Evolutionary conservation across 1,139 yeast species (phyloP), one percentile per base, ranked within the genome.

Genomic region (Geotrichum candidum): DNA sequence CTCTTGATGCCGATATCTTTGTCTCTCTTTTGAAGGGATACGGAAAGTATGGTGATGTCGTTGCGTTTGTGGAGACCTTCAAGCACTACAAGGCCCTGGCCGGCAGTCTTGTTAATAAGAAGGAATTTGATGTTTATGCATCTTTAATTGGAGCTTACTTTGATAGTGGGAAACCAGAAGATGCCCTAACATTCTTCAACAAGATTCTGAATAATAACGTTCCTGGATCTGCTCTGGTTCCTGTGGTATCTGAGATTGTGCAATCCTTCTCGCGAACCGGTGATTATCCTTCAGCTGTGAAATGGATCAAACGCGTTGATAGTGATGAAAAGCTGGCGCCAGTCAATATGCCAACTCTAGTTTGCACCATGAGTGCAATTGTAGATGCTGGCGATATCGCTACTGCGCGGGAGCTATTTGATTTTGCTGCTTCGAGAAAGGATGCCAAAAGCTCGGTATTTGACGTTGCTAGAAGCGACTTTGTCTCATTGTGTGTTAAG

Each of bases 131-230:
- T 2, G 65, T 71, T n/a, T 70, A 72, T 57, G 62, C 69, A 10
- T 70, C 73, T n/a, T 65, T 76, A 60, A 63, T 74, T n/a, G 67
- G 67, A 18, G 73, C 76, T 4, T 73, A 68, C 56, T 72, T 74
- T 58, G 64, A 63, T n/a, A 59, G 67, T 41, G 68, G 67, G 18
- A 67, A 69, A 52, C 63, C 69, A 4, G 68, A 62, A 18, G 67
- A 63, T 5, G 78, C 73, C 11, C 64, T 73, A 2, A 57, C 60
- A 35, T 70, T 76, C 53, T 66, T 74, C 53, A 67, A 73, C 38
- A 63, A 65, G 53, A 45, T 73, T 18, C 54, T 72, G 15, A 59
- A 64, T 33, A 63, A 58, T 45, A 9, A 56, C 51, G 25, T 57
- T 10, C 13, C 41, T 11, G 63, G 60, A n/a, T 27, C 63, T 18